Evolutionary conservation across 805 yeast genomes (phyloP).

Genomic region (Candida berthetii): DNA sequence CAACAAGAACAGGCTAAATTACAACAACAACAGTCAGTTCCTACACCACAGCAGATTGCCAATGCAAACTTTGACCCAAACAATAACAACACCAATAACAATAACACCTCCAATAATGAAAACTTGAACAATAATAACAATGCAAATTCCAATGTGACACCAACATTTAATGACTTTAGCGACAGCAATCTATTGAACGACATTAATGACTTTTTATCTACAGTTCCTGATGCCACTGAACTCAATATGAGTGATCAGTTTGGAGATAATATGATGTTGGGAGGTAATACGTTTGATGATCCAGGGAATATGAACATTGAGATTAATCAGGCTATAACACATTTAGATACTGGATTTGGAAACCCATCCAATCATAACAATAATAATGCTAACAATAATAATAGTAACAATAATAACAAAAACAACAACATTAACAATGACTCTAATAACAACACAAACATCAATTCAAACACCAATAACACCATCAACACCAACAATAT

Average conservation of each 20-base stretch:
- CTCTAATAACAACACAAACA: constrained; percentile 2
- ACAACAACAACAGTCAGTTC: not conserved
- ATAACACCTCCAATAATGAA: constrained; percentile 3
- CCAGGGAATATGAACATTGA: constrained; percentile 3
- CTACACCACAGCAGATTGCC: not conserved
- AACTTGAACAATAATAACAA: constrained; percentile 1
- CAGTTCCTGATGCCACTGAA: constrained; percentile 24
- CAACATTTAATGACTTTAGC: constrained; percentile 3
- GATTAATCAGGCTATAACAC: not conserved
- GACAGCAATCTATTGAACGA: constrained; percentile 18
- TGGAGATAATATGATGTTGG: constrained; percentile 15
- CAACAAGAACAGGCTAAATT: not conserved
- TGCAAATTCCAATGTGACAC: constrained; percentile 1
- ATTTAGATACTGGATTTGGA: not conserved
- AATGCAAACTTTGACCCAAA: not conserved
- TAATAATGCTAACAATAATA: constrained; percentile 2
- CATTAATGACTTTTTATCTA: constrained; percentile 19
- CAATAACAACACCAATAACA: constrained; percentile 2
- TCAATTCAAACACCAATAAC: constrained; percentile 2
- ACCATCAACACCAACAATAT: constrained; percentile 1
- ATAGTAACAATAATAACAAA: not conserved
- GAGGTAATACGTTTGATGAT: constrained; percentile 2
- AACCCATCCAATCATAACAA: not conserved
- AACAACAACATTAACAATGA: constrained; percentile 1
- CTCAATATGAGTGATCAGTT: constrained; percentile 18